A percentile compares a stretch with the other conserved stretches of the same genome.
Evolutionary conservation across 129 eudicot species (phyloP).

Genomic region (Heracleum sosnowskyi): DNA sequence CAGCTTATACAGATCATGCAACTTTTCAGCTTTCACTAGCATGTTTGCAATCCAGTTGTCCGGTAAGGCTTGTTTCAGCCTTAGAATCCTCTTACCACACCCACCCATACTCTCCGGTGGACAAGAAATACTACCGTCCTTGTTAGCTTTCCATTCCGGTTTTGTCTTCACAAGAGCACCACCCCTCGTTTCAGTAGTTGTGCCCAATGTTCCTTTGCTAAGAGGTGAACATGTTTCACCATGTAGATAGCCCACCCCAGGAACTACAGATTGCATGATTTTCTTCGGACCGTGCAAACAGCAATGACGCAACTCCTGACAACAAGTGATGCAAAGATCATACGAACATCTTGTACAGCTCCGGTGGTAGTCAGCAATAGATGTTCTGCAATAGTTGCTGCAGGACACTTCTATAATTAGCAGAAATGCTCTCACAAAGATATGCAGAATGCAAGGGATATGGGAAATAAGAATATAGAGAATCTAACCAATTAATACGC

Average conservation of each 20-base stretch:
- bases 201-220: background rate
- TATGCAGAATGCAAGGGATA: background rate
- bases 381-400: slow-evolving; percentile 34
- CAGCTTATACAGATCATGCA: background rate
- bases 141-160: background rate
- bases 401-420: background rate
- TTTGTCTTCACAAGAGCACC: background rate
- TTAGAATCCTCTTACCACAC: background rate
- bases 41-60: background rate
- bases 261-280: background rate
- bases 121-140: slow-evolving; percentile 2
- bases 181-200: background rate
- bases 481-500: slow-evolving; percentile 6
- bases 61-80: background rate
- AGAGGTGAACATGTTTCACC: slow-evolving; percentile 3
- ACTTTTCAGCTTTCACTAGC: background rate
- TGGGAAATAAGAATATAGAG: background rate
- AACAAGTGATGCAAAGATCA: slow-evolving; percentile 39
- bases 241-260: slow-evolving; percentile 17
- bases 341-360: slow-evolving; percentile 24
- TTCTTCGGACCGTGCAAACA: slow-evolving; percentile 15
- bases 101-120: background rate
- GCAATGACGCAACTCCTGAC: slow-evolving; percentile 30
- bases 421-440: background rate
- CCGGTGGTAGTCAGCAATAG: slow-evolving; percentile 31